A percentile compares a stretch with the other conserved stretches of the same genome.
These are phyloP conservation scores for Globisporangium camurandrum DNA, from an alignment of 352 stramenopile species.

Conservation along the genomic window DNA sequence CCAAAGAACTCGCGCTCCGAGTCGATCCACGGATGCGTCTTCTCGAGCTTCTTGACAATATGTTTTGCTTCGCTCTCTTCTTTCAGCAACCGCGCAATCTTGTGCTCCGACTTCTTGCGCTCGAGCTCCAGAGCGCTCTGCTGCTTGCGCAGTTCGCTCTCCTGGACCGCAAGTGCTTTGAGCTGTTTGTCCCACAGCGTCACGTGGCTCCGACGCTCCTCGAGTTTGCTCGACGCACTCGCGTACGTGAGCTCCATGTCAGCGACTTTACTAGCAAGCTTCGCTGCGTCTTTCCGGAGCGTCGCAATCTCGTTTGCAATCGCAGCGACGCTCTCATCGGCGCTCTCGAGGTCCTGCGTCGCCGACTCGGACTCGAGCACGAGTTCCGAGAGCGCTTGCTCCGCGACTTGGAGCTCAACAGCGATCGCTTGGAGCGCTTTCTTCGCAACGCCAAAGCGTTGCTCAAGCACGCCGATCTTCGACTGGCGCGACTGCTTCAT, in stretches of 20 bases:
- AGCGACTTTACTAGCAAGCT: constrained; percentile 56
- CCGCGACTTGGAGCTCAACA: constrained; percentile 40
- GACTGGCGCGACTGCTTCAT: constrained; percentile 76
- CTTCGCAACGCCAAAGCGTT: constrained; percentile 65
- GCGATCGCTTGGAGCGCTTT: constrained; percentile 64
- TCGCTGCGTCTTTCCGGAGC: constrained; percentile 62
- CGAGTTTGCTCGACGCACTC: constrained; percentile 51
- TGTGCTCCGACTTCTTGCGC: constrained; percentile 92
- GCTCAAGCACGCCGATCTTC: constrained; percentile 74
- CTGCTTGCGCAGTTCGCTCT: constrained; percentile 79
- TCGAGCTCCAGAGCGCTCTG: constrained; percentile 89
- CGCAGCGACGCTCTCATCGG: constrained; percentile 35
- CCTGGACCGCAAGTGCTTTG: constrained; percentile 77
- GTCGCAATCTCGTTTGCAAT: constrained; percentile 56
- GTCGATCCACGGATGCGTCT: constrained; percentile 96
- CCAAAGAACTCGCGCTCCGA: constrained; percentile 97
- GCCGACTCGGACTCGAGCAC: constrained; percentile 69
- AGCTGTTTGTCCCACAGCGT: constrained; percentile 89
- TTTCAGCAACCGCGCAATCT: constrained; percentile 90
- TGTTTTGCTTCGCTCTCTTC: constrained; percentile 88
- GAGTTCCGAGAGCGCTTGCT: constrained; percentile 70
- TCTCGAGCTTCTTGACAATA: constrained; percentile 89
- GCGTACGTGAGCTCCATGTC: constrained; percentile 60
- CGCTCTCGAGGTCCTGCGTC: constrained; percentile 50
- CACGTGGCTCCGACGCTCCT: constrained; percentile 60